phyloP scores from a whole-genome alignment of 352 stramenopile species.

The Phytophthora nicotianae region DNA sequence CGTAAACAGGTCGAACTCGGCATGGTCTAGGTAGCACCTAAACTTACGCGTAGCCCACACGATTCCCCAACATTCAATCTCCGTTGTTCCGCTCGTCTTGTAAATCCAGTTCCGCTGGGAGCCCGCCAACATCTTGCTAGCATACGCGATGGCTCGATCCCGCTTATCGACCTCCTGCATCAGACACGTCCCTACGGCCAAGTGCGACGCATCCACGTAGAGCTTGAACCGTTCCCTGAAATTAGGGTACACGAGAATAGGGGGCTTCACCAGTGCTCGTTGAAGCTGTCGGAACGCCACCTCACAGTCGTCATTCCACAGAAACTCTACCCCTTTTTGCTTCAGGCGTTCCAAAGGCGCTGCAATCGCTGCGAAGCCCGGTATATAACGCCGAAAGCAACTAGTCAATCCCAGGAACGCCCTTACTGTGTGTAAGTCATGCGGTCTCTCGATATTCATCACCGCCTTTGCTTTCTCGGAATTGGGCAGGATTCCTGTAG shows the following conservation, averaged over 20 bases:
- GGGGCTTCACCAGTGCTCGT: no score
- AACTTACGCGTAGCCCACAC: not conserved
- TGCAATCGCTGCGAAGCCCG: no score
- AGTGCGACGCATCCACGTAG: not conserved
- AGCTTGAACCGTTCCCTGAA: not conserved
- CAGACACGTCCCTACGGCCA: not conserved
- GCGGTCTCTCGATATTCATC: no score
- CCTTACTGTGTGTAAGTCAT: no score
- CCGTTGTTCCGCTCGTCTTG: not conserved
- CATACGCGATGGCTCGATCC: not conserved
- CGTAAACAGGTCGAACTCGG: not conserved
- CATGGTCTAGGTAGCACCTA: not conserved
- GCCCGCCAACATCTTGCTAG: not conserved
- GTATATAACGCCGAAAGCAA: no score
- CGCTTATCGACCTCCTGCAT: not conserved
- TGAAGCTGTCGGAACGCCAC: no score
- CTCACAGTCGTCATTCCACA: no score
- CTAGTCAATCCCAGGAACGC: no score
- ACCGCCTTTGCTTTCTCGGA: no score
- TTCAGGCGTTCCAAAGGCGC: no score
- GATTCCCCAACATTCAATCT: conserved; percentile 6
- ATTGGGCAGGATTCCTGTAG: no score
- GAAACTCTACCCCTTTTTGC: no score
- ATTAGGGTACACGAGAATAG: not conserved
- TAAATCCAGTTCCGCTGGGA: not conserved